Evolutionary conservation across 169 alveolate genomes (phyloP).

Genomic region (Blepharisma undulans): DNA sequence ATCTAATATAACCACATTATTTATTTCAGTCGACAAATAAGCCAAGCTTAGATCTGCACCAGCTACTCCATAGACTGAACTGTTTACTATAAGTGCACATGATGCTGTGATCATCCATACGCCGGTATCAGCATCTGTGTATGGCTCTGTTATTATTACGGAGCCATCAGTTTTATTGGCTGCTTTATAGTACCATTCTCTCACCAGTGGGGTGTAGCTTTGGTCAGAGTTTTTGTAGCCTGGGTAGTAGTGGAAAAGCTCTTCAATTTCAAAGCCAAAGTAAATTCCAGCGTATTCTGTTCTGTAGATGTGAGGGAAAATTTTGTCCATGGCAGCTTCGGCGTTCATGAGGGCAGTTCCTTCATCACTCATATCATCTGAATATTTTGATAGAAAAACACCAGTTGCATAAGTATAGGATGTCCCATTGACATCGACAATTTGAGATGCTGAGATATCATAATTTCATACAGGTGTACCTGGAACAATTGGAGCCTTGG

Average conservation of each 20-base stretch:
- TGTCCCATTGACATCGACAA: neutral
- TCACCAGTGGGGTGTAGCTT: conserved; percentile 32
- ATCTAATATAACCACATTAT: neutral
- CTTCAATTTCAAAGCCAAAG: conserved; percentile 8
- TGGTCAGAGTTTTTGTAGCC: neutral
- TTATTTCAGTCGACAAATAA: neutral
- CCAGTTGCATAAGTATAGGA: neutral
- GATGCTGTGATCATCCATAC: neutral
- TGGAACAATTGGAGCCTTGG: neutral
- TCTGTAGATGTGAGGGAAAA: neutral
- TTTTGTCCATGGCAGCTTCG: neutral
- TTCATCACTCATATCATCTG: neutral
- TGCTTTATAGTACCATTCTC: conserved; percentile 43
- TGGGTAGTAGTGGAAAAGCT: neutral
- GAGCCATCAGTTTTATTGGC: neutral
- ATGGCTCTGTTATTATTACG: conserved; percentile 17
- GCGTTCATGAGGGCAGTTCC: neutral
- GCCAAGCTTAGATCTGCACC: conserved; percentile 5
- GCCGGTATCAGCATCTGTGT: conserved; percentile 14
- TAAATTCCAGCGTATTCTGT: neutral
- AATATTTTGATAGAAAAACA: neutral
- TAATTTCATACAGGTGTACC: neutral
- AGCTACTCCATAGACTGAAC: neutral
- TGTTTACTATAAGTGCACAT: neutral
- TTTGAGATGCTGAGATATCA: neutral